Evolutionary conservation across 305 asterid genomes (phyloP).

Genomic region (Fraxinus albicans): DNA sequence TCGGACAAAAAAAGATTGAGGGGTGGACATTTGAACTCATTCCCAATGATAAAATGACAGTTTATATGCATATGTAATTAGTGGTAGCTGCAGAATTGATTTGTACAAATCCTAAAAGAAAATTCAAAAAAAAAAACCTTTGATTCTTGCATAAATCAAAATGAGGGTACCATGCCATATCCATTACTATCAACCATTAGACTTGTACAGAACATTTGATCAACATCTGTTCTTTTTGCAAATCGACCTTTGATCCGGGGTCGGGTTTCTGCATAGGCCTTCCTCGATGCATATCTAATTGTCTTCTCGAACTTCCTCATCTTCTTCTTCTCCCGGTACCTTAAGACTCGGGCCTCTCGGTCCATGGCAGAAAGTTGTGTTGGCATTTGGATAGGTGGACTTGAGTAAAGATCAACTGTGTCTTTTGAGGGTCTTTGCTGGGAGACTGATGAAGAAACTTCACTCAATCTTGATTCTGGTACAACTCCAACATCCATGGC

Average conservation of each 20-base stretch:
- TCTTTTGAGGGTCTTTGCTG: slow-evolving; percentile 55
- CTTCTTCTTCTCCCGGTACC: slow-evolving; percentile 73
- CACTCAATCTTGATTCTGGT: slow-evolving; percentile 55
- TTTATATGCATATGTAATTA: neutral
- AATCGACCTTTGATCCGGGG: slow-evolving; percentile 84
- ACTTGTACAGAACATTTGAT: slow-evolving; percentile 48
- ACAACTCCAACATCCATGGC: slow-evolving; percentile 65
- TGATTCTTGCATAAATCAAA: slow-evolving; percentile 22
- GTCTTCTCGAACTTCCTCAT: slow-evolving; percentile 73
- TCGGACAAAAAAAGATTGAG: too few species aligned
- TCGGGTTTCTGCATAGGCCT: slow-evolving; percentile 82
- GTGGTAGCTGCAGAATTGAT: neutral
- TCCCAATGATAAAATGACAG: neutral
- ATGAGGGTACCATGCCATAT: slow-evolving; percentile 65
- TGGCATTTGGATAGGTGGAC: slow-evolving; percentile 41
- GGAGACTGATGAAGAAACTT: slow-evolving; percentile 23
- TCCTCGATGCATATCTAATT: slow-evolving; percentile 76
- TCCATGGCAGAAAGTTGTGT: slow-evolving; percentile 54
- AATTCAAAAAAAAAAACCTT: too few species aligned
- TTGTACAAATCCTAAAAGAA: neutral
- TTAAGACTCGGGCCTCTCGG: slow-evolving; percentile 63
- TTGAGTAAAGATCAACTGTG: slow-evolving; percentile 59
- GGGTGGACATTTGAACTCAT: too few species aligned
- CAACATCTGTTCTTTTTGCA: slow-evolving; percentile 46
- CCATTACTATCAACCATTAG: slow-evolving; percentile 32